These are phyloP conservation scores for Populus tomentosa DNA, from an alignment of 441 rosid genomes.

Conservation along the genomic window DNA sequence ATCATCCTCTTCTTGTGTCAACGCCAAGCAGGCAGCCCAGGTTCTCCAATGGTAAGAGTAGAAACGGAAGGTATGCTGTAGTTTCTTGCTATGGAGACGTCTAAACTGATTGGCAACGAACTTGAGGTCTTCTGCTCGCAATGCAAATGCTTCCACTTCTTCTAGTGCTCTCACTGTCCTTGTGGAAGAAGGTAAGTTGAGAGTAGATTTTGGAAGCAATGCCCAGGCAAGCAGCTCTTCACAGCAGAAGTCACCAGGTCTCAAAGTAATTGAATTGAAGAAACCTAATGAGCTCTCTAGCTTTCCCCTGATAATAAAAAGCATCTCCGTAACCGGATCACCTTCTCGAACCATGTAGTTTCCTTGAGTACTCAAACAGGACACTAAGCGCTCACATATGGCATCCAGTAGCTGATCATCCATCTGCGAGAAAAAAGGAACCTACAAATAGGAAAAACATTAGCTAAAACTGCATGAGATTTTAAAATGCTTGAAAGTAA, in stretches of 20 bases:
- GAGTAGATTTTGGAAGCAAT: slow-evolving; percentile 60
- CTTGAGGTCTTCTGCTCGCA: slow-evolving; percentile 74
- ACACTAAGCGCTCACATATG: slow-evolving; percentile 77
- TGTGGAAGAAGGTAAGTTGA: slow-evolving; percentile 79
- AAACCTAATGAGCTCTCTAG: slow-evolving; percentile 86
- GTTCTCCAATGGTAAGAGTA: slow-evolving; percentile 92
- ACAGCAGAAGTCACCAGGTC: slow-evolving; percentile 86
- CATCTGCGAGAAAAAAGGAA: slow-evolving; percentile 89
- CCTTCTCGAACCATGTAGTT: slow-evolving; percentile 89
- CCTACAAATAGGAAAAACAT: slow-evolving; percentile 35
- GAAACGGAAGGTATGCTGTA: slow-evolving; percentile 85
- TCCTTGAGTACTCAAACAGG: slow-evolving; percentile 79
- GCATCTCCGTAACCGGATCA: slow-evolving; percentile 88
- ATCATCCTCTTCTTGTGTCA: slow-evolving; percentile 51
- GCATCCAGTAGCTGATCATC: slow-evolving; percentile 90
- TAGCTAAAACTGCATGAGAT: background rate
- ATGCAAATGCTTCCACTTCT: slow-evolving; percentile 92
- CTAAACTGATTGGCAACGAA: slow-evolving; percentile 90
- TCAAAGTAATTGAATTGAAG: slow-evolving; percentile 68
- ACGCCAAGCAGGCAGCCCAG: slow-evolving; percentile 91
- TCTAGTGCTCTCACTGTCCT: slow-evolving; percentile 67
- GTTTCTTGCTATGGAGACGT: slow-evolving; percentile 88
- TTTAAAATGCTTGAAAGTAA: background rate
- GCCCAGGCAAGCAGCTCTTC: slow-evolving; percentile 97
- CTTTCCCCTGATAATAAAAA: slow-evolving; percentile 75